Evolutionary conservation across 2,329 filamentous ascomycete genomes (phyloP), one percentile per base, ranked within the genome.

Genomic region (Diaporthe longicolla): DNA sequence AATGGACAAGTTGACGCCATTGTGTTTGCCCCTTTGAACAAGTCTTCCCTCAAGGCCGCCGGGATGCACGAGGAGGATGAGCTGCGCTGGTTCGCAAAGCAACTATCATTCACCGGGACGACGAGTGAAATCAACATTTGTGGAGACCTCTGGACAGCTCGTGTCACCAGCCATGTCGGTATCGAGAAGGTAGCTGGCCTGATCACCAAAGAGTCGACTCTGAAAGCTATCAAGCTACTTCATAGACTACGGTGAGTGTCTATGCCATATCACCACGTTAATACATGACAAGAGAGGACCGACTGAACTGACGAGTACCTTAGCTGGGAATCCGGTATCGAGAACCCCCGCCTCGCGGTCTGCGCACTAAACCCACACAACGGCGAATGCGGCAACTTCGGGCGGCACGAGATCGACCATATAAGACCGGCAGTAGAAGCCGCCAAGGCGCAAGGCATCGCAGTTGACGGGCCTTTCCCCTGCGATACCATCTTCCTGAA

Each of bases 51-150:
- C 40, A 79, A 82, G 69, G 68, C 78, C n/a, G 81, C 80, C 1
- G 81, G 81, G 11, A 82, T 82, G 80, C 75, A 75, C n/a, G 81
- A 82, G 72, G 81, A 82, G 59, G 81, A 82, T 55, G 80, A 82
- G 74, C 76, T 82, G 57, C 77, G 81, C 17, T 82, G 81, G 81
- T 82, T 82, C 69, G 80, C 81, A 2, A 82, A 79, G 40, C 77
- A 82, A 54, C 76, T 82, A 17, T 69, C 78, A n/a, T 79, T 77
- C 71, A 71, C 75, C 1, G 81, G 80, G 7, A 77, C 75, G 5
- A 82, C 80, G 0, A 82, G 81, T 70, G 81, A 82, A 71, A 80
- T 82, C 73, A 82, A 82, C 72, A 81, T 82, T 52, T 76, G 77
- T 13, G 77, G 77, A 15, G 63, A 75, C 0, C 74, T 82, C 1